These are phyloP conservation scores for Datisca glomerata DNA, from an alignment of 306 rosid genomes.

Conservation along the genomic window DNA sequence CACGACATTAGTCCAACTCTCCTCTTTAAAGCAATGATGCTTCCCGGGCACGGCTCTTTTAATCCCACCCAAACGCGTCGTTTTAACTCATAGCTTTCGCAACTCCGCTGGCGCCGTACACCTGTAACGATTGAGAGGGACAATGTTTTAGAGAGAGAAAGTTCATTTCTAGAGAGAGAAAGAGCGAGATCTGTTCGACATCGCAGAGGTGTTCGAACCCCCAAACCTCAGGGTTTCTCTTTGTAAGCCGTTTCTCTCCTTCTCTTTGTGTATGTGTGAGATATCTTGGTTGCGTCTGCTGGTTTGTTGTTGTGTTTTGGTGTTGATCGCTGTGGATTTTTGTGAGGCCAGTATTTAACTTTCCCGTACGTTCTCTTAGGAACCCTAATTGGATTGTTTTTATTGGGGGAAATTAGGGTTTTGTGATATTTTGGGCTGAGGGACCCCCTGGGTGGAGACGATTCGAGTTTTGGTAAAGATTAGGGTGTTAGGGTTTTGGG, in stretches of 20 bases:
- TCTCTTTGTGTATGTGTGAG: background rate
- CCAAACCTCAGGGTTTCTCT: slow-evolving; percentile 30
- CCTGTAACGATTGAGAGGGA: slow-evolving; percentile 42
- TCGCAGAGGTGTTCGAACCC: slow-evolving; percentile 20
- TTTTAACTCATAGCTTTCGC: slow-evolving; percentile 29
- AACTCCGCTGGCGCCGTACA: slow-evolving; percentile 49
- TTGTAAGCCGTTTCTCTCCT: slow-evolving; percentile 14
- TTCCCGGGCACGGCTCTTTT: slow-evolving; percentile 43
- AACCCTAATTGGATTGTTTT: no score
- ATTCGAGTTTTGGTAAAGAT: slow-evolving; percentile 9
- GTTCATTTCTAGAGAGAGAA: slow-evolving; percentile 21
- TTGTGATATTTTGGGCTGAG: slow-evolving; percentile 7
- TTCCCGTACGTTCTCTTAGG: background rate
- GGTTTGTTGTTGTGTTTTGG: background rate
- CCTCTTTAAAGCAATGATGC: slow-evolving; percentile 44
- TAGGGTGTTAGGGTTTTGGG: slow-evolving; percentile 56
- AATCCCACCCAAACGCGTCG: slow-evolving; percentile 37
- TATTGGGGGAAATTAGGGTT: slow-evolving; percentile 11
- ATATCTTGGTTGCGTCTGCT: background rate
- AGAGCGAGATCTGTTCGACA: slow-evolving; percentile 63
- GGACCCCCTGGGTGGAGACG: slow-evolving; percentile 26
- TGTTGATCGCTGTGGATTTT: slow-evolving; percentile 11
- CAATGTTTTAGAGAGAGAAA: slow-evolving; percentile 62
- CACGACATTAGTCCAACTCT: slow-evolving; percentile 16
- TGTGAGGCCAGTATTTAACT: slow-evolving; percentile 6